Evolutionary conservation across 2,329 filamentous ascomycete genomes (phyloP), one percentile per base, ranked within the genome.

Genomic region (Ascochyta viciae-villosae): DNA sequence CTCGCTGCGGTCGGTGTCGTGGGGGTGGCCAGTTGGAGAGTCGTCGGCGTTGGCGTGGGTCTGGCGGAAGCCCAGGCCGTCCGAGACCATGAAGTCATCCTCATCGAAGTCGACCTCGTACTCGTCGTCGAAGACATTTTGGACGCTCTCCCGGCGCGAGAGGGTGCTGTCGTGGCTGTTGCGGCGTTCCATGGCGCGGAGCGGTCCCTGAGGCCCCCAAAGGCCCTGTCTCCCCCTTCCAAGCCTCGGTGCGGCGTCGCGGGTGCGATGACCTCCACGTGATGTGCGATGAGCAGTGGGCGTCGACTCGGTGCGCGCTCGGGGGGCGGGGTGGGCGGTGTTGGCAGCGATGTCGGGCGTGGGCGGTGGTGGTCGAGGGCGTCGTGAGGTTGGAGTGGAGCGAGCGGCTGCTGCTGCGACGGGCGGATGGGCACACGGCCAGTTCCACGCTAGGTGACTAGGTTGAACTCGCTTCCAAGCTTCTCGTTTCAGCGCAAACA

Each of bases 91-190:
- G 57, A 76, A 77, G 57, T 81, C 77, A 22, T 77, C 76, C 53
- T 74, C 70, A 53, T 72, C 67, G 12, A 68, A 59, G 29, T 76
- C 74, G 49, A 79, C 65, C 58, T 79, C 80, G 62, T 75, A 77
- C 58, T 81, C 78, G 66, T 82, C 80, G 68, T 77, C 79, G 61
- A 82, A 82, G 51, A 82, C 75, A 68, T 82, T 75, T 48, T 70
- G 65, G 54, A 74, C 76, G 54, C 45, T 60, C 54, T 63, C 62
- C 58, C 72, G 74, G 38, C 43, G 63, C 45, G 65, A 65, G 47
- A 65, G 61, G 60, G 64, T 63, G 65, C 69, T 64, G 52, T 68
- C 60, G 63, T 68, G 61, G 66, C 64, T 62, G 58, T 68, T 72
- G 62, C 71, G 74, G 67, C 72, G 68, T 46, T 74, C 69, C 76